phyloP scores from a whole-genome alignment of 169 alveolate species.

The Plasmodium vinckei region DNA sequence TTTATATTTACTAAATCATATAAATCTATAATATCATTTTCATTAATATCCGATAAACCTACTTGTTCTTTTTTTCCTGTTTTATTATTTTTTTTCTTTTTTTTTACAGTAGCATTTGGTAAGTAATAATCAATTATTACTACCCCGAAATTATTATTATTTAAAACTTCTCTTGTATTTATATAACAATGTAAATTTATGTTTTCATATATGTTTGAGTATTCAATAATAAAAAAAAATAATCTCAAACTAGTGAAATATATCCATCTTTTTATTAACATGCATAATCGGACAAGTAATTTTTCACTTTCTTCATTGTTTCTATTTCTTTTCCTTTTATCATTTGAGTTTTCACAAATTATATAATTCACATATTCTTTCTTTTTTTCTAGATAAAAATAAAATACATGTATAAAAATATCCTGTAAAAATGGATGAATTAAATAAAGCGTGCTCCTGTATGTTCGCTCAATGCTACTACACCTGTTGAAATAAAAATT shows the following conservation, averaged over 20 bases:
- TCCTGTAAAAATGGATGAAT: slow-evolving; percentile 44
- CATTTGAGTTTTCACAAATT: slow-evolving; percentile 4
- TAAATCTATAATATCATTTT: slow-evolving; percentile 15
- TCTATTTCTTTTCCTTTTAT: not conserved
- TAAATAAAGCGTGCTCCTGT: slow-evolving; percentile 49
- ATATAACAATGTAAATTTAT: slow-evolving; percentile 19
- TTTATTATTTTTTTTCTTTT: slow-evolving; percentile 31
- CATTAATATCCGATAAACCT: not conserved
- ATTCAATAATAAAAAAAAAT: slow-evolving; percentile 50
- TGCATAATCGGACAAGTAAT: not conserved
- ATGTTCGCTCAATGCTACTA: slow-evolving; percentile 26
- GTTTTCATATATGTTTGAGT: slow-evolving; percentile 33
- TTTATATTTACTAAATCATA: slow-evolving; percentile 61
- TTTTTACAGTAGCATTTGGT: slow-evolving; percentile 43
- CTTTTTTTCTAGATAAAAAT: slow-evolving; percentile 47
- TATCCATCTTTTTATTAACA: not conserved
- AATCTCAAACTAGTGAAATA: slow-evolving; percentile 1
- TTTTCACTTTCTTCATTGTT: not conserved
- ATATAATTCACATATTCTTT: slow-evolving; percentile 20
- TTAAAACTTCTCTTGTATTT: slow-evolving; percentile 55
- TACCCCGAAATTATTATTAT: slow-evolving; percentile 48
- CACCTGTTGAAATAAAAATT: slow-evolving; percentile 17
- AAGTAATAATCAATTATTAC: slow-evolving; percentile 59
- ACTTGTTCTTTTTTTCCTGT: not conserved
- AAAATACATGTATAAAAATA: slow-evolving; percentile 50